Percentiles rank a stretch among this genome's conserved stretches.
phyloP scores from a whole-genome alignment of 257 asterid species.

The Scutellaria baicalensis region DNA sequence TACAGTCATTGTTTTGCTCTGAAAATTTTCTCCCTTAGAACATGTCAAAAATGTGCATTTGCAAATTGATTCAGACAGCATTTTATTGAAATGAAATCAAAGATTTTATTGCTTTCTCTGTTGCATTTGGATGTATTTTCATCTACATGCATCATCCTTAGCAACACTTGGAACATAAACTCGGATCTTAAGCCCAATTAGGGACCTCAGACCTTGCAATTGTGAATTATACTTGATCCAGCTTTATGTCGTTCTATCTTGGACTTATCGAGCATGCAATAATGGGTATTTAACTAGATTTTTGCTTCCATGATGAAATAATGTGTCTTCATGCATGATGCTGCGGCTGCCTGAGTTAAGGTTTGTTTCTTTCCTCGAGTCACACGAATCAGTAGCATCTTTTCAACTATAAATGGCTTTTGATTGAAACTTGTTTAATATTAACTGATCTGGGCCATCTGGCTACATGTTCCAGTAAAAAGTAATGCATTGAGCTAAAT shows the following conservation, averaged over 20 bases:
- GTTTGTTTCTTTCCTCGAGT: neutral
- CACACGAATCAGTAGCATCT: no score
- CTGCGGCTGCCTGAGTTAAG: neutral
- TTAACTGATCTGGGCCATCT: neutral
- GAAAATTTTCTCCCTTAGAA: constrained; percentile 3
- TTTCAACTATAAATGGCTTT: no score
- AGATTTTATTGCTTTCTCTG: neutral
- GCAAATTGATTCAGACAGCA: neutral
- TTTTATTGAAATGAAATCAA: neutral
- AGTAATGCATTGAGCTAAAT: neutral
- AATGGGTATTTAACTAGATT: neutral
- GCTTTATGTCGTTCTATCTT: neutral
- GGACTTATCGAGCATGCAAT: neutral
- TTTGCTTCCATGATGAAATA: neutral
- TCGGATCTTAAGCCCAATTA: neutral
- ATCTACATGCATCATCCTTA: neutral
- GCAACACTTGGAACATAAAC: neutral
- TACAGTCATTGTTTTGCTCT: neutral
- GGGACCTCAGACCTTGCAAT: neutral
- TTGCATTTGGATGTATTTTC: neutral
- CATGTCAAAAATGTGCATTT: neutral
- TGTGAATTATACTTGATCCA: neutral
- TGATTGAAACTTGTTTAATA: neutral
- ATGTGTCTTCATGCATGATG: neutral
- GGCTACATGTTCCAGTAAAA: neutral